Evolutionary conservation across 2,329 filamentous ascomycete species (phyloP), one percentile per base, ranked within the genome.

Genomic region (Verticillium nonalfalfae): DNA sequence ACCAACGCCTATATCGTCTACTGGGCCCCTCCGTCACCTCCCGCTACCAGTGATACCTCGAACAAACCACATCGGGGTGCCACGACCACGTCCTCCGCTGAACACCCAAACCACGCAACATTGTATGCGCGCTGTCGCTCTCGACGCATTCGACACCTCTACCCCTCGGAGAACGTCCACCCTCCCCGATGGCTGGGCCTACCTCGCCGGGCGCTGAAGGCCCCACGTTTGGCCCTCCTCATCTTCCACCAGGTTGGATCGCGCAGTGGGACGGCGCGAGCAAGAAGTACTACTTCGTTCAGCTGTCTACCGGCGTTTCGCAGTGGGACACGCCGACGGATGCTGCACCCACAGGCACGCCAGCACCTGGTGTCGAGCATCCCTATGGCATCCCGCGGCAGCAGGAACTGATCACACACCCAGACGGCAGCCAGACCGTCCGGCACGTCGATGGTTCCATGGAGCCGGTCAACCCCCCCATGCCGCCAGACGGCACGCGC

Each of bases 311-410:
- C 7, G 88, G 88, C 57, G 80, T 85, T 40, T 90, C 88, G 65
- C 88, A 90, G 74, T 91, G 89, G 88, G 88, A 90, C n/a, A 81
- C 83, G 36, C 88, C 88, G 36, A 90, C 85, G 14, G 79, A 85
- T 62, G 81, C 87, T 58, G 87, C 84, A 7, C 85, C 84, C 55
- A 81, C 83, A 26, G 85, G 86, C 64, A 87, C 84, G 40, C 87
- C 84, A 56, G 82, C 77, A 64, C 81, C 80, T 61, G 78, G 73
- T 59, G 68, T 72, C 63, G 84, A 88, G 21, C 86, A 89, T 68
- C 87, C 87, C 5, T 90, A 88, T 73, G 84, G 85, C 62, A 76
- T 79, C 13, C 84, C 84, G 61, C 78, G 82, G 59, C 75, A 75
- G 54, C 75, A 77, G 59, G 78, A 85, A 71, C 75, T 86, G 66